phyloP scores from a whole-genome alignment of 1,284 basidiomycete species.

The Sporisorium exsertum region DNA sequence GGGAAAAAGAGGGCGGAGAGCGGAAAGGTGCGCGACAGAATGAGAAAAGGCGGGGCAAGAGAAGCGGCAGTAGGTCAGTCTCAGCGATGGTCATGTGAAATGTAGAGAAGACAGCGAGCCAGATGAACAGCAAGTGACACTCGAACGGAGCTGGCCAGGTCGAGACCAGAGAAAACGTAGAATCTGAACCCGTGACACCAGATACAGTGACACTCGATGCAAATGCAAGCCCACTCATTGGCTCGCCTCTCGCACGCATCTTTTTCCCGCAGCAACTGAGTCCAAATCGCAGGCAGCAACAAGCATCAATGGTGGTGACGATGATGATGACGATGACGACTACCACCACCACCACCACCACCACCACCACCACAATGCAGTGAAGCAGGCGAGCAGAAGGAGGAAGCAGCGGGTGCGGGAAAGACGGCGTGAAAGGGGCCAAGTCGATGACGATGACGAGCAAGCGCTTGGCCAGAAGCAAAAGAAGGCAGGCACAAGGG shows the following conservation, averaged over 20 bases:
- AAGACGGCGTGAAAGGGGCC: constrained; percentile 9
- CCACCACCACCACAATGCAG: neutral
- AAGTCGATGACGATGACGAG: constrained; percentile 8
- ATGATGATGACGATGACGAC: too few relatives aligned
- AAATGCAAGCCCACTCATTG: constrained; percentile 3
- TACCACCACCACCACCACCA: too few relatives aligned
- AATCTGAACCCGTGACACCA: constrained; percentile 2
- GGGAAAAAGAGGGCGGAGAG: constrained; percentile 12
- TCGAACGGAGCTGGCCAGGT: neutral
- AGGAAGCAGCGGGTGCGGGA: neutral
- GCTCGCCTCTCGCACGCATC: neutral
- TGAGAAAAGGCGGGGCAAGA: constrained; percentile 11
- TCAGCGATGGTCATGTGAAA: constrained; percentile 8
- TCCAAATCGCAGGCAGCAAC: neutral
- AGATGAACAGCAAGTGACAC: neutral
- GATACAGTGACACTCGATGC: neutral
- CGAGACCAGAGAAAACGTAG: neutral
- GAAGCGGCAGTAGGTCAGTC: constrained; percentile 8
- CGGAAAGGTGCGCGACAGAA: neutral
- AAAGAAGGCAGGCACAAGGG: neutral
- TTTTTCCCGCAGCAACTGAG: neutral
- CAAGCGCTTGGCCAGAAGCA: constrained; percentile 2
- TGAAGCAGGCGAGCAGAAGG: neutral
- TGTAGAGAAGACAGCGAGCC: neutral
- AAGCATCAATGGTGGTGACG: neutral